phyloP scores from a whole-genome alignment of 306 rosid genomes.

The Vicia faba region DNA sequence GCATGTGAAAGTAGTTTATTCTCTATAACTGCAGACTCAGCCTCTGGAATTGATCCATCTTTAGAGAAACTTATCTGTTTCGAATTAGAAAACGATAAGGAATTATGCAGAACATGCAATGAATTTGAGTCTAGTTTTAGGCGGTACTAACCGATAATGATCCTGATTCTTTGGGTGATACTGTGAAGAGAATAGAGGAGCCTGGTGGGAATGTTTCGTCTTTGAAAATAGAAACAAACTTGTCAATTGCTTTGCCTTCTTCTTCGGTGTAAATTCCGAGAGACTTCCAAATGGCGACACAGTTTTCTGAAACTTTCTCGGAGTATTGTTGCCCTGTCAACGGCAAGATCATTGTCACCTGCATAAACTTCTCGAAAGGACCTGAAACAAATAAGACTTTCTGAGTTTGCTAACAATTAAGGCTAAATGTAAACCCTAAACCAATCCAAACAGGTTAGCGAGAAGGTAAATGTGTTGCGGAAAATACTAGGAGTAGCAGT shows the following conservation, averaged over 20 bases:
- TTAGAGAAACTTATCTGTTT: constrained; percentile 71
- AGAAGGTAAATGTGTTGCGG: too few relatives aligned
- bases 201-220: constrained; percentile 66
- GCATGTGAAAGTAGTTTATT: constrained; percentile 69
- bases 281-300: constrained; percentile 68
- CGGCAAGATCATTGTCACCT: constrained; percentile 68
- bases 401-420: background rate
- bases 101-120: background rate
- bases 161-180: constrained; percentile 59
- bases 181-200: constrained; percentile 74
- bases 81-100: background rate
- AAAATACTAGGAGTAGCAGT: too few relatives aligned
- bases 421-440: too few relatives aligned
- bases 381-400: constrained; percentile 21
- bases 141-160: constrained; percentile 56
- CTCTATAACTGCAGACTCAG: constrained; percentile 48
- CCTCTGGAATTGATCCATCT: constrained; percentile 60
- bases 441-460: too few relatives aligned
- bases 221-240: constrained; percentile 63
- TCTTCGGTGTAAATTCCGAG: constrained; percentile 66
- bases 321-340: constrained; percentile 76
- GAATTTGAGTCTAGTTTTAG: background rate
- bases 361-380: constrained; percentile 48
- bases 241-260: constrained; percentile 70
- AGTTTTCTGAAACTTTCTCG: constrained; percentile 72